Evolutionary conservation across 257 asterid genomes (phyloP), one percentile per base, ranked within the genome.

Genomic region (Linderniella brevidens): DNA sequence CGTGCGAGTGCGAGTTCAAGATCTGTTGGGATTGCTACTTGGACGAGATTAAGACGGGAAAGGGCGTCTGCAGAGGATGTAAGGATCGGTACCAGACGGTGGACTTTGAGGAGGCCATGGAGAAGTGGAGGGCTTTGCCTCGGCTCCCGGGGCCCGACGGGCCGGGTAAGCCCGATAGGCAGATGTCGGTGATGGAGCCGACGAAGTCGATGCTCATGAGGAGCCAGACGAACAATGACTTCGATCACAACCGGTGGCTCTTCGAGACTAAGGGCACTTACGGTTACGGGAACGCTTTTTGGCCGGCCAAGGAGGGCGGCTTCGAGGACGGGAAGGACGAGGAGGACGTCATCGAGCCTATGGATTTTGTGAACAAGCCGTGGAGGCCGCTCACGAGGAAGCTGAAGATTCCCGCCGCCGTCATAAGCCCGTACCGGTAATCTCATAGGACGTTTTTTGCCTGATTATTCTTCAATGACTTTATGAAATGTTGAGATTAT

Each of bases 271-370:
- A 68, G 58, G 93, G 80, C 14, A 82, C 92, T 0, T 82, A 82
- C 39, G 93, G 93, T 9, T 82, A 82, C 51, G 93, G 93, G 13
- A 82, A 82, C 40, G 93, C 93, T 17, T 72, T 82, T 62, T 78
- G 93, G 93, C 93, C 93, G 1, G 78, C 78, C 68, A 86, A 78
- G 58, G 75, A 70, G 14, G 76, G 58, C 29, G 76, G 59, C 29
- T 68, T 64, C 54, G 69, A 61, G 9, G 58, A 73, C 37, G 77
- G 76, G 49, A 70, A 73, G 3, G 15, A 39, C 3, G 43, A 39
- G 3, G 43, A 39, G 15, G 43, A 39, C 3, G 3, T 13, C 3
- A 3, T 13, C 15, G 43, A 39, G 43, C 13, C 43, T 39, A 11
- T 39, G 13, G 43, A 39, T 9, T 13, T 39, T 39, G 4, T 39